Base-by-base conservation (phyloP, 2,329 filamentous ascomycete species). In the Penicillium sp. region DNA sequence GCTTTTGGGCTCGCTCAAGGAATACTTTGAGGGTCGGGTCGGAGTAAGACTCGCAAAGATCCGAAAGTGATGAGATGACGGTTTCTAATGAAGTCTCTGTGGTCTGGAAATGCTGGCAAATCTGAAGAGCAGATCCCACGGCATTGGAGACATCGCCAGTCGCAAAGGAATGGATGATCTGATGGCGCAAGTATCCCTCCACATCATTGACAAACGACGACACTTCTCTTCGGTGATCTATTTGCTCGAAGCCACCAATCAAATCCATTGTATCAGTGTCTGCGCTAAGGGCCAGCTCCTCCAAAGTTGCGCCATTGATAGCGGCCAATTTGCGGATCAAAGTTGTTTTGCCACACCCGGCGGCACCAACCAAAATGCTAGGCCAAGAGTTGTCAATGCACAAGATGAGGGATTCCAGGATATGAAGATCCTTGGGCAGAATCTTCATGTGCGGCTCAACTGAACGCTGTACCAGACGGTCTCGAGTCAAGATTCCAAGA, bases 221-320 rank as follows among this genome's bases (percentile, higher is more conserved):
- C 4, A 90, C 79, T 58, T 89, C 85, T 53, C 93, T 83, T 49
- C 89, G 81, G 22, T 90, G 86, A 69, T 99, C 94, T 18, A 90
- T 87, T 74, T 99, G 94, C 72, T 99, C 94, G 69, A 96, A 99
- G 0, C 94, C 94, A 67, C 94, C 94, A 54, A 99, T 90, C 53
- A 99, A 84, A 73, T 99, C 94, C 86, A 96, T 96, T 1, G 93
- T 92, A 72, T 99, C 94, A 43, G 96, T 89, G 66, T 99, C 95
- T 6, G 92, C 88, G 69, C 96, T 99, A 75, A 99, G 85, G 0
- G 92, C 87, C 65, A 97, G 90, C 15, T 91, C 89, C 29, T 92
- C 83, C 3, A 97, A 78, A 1, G 85, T 81, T 53, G 88, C 88
- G 23, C 94, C 94, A 41, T 85, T 85, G 23, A 89, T 76, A 12